Base-by-base conservation (phyloP, 2,329 filamentous ascomycete species). In the Arthrobotrys entomopaga region DNA sequence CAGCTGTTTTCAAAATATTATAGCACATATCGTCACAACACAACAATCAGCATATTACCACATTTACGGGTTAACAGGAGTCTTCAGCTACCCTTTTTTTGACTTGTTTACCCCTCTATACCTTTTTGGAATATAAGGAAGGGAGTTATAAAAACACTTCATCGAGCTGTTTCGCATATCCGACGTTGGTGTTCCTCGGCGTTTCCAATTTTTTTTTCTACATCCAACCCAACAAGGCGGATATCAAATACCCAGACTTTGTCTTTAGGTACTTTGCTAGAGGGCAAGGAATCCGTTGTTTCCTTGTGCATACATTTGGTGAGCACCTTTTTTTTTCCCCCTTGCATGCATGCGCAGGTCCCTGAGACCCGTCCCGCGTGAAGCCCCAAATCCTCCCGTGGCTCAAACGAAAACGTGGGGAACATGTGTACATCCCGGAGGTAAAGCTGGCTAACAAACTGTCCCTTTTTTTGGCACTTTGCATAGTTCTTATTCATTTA, bases 1-100 rank as follows among this genome's bases (percentile, higher is more conserved):
- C 70, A 46, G 52, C 63, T 29, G 59, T 50, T 58, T 74, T 74
- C 63, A 66, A 52, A 59, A 74, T 74, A 67, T 74, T 74, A 74
- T 74, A 74, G 70, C 63, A 63, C 61, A 61, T n/a, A n/a, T 54
- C 52, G 38, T 60, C 46, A 65, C 52, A 34, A 74, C 69, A 52
- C 54, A 63, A 58, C 48, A 46, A 52, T 42, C 63, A 67, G 54
- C 70, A 67, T 63, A 63, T 52, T 22, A 50, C 52, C 57, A 74
- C 64, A 6, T 65, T 57, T 69, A n/a, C 48, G 10, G 38, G n/a
- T 65, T 50, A 56, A 54, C 40, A 48, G 40, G 48, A 54, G 53
- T 57, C 24, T 49, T 54, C 54, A 52, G 53, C 61, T 54, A 26
- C 56, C 61, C 46, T 58, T 71, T 57, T 34, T 46, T 11, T 57